phyloP scores from a whole-genome alignment of 2,329 filamentous ascomycete genomes.

The Phoma sp. region DNA sequence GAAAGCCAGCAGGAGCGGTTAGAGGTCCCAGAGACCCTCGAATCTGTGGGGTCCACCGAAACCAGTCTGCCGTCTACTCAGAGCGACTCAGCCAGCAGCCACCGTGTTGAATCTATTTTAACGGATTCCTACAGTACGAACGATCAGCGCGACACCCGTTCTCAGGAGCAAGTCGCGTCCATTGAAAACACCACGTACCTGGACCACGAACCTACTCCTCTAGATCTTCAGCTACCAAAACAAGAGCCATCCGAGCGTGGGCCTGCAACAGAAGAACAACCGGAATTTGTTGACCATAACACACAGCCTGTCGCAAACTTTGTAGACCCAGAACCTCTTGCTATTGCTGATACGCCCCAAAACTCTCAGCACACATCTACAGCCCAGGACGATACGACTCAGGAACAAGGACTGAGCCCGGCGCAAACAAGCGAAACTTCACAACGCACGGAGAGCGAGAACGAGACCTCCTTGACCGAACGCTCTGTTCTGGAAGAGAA shows the following conservation, averaged over 20 bases:
- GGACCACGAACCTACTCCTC: background rate
- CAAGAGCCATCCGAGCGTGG: background rate
- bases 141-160: background rate
- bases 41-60: background rate
- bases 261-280: background rate
- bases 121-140: background rate
- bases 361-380: slow-evolving; percentile 1
- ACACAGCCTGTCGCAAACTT: background rate
- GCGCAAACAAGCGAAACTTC: background rate
- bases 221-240: background rate
- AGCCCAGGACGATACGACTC: background rate
- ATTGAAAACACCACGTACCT: slow-evolving; percentile 5
- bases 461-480: slow-evolving; percentile 7
- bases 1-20: slow-evolving; percentile 7
- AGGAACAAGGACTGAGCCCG: background rate
- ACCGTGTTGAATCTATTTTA: background rate
- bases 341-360: slow-evolving; percentile 11
- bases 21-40: slow-evolving; percentile 15
- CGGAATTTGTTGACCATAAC: background rate
- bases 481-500: slow-evolving; percentile 16
- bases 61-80: background rate
- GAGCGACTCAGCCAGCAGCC: background rate
- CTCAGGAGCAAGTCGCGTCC: background rate
- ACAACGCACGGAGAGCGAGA: background rate
- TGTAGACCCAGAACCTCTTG: background rate